A percentile compares a stretch with the other conserved stretches of the same genome.
Conservation (phyloP, 805 yeast species). For the Starmera pachycereana region DNA sequence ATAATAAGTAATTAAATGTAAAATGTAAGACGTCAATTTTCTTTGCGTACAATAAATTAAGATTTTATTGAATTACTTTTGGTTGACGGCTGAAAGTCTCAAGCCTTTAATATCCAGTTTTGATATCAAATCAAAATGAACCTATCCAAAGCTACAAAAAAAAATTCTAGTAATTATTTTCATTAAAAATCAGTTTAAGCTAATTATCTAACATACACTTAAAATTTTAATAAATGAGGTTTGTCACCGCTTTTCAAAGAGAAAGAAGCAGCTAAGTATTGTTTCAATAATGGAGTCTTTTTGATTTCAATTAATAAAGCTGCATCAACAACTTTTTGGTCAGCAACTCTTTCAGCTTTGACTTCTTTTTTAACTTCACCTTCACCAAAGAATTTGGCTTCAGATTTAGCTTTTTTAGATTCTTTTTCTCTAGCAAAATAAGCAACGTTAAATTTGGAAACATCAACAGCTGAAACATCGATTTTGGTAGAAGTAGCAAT, state of each 20-base stretch:
- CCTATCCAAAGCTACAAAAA: no score
- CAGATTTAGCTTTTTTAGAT: slow-evolving; percentile 75
- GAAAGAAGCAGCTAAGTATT: slow-evolving; percentile 93
- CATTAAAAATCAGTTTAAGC: no score
- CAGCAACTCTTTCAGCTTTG: slow-evolving; percentile 89
- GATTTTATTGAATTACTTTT: no score
- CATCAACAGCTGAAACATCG: slow-evolving; percentile 67
- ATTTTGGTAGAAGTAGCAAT: slow-evolving; percentile 97
- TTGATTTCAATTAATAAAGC: slow-evolving; percentile 87
- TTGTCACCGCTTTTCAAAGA: slow-evolving; percentile 96
- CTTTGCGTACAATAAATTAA: no score
- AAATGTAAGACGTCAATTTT: no score
- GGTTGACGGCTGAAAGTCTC: no score
- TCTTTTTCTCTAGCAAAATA: slow-evolving; percentile 96
- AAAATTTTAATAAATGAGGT: slow-evolving; percentile 97
- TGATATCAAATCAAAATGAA: no score
- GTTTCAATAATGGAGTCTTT: slow-evolving; percentile 94
- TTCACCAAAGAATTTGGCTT: slow-evolving; percentile 83
- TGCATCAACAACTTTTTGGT: slow-evolving; percentile 94
- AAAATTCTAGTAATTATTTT: no score
- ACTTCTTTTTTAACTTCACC: slow-evolving; percentile 73
- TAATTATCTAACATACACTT: slow-evolving; percentile 25
- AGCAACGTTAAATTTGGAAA: slow-evolving; percentile 84
- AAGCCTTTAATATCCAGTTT: no score
- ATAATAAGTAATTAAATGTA: no score